phyloP scores from a whole-genome alignment of 257 asterid genomes.

The Eustoma russellianum region DNA sequence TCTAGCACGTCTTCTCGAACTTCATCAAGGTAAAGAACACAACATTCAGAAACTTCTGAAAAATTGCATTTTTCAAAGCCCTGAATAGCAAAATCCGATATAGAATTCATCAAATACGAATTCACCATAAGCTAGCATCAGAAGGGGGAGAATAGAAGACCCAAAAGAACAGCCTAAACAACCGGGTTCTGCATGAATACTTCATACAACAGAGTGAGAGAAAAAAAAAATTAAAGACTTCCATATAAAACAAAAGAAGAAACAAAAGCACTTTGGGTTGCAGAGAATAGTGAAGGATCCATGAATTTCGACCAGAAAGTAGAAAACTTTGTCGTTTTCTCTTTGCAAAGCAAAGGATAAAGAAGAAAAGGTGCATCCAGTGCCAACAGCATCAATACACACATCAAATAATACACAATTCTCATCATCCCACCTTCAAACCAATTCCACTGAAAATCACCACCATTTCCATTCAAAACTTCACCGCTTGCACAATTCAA shows the following conservation, averaged over 20 bases:
- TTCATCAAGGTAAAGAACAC: too few relatives aligned
- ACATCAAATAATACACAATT: not conserved
- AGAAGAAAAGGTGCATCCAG: not conserved
- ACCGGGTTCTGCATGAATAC: not conserved
- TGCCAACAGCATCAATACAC: conserved; percentile 6
- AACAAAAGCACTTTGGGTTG: not conserved
- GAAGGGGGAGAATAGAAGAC: not conserved
- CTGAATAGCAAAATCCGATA: conserved; percentile 24
- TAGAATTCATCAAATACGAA: conserved; percentile 21
- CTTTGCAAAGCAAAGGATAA: not conserved
- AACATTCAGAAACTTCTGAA: too few relatives aligned
- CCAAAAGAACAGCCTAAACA: not conserved
- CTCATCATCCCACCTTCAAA: conserved; percentile 18
- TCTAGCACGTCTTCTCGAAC: too few relatives aligned
- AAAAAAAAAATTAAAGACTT: not conserved
- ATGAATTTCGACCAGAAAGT: conserved; percentile 7
- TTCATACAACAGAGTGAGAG: not conserved
- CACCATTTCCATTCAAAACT: conserved; percentile 2
- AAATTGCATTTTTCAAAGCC: conserved; percentile 3
- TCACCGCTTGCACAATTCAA: not conserved
- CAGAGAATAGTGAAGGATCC: not conserved
- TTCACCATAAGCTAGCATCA: conserved; percentile 6
- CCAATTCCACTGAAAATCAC: not conserved
- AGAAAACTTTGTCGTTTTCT: conserved; percentile 8
- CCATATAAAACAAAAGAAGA: not conserved